Evolutionary conservation across 495 filamentous ascomycete species (phyloP).

Genomic region (Glutinoglossum americanum): DNA sequence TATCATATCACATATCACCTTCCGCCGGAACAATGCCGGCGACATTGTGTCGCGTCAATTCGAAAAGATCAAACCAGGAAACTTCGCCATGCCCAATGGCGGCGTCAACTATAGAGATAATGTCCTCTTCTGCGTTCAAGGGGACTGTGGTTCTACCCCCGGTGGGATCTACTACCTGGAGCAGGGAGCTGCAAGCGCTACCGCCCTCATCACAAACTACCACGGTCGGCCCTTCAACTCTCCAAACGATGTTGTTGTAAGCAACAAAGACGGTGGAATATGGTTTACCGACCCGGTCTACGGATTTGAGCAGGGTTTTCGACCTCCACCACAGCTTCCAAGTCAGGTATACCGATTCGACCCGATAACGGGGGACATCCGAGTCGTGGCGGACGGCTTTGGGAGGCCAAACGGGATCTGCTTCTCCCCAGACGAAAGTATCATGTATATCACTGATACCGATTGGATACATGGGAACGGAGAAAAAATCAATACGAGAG

Average conservation of each 20-base stretch:
- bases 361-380: conserved; percentile 23
- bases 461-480: conserved; percentile 3
- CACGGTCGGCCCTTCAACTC: conserved; percentile 38
- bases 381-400: conserved; percentile 29
- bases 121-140: conserved; percentile 17
- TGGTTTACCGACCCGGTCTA: conserved; percentile 49
- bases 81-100: conserved; percentile 16
- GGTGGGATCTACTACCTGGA: neutral
- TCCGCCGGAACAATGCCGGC: conserved; percentile 16
- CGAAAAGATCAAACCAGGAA: conserved; percentile 11
- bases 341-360: conserved; percentile 36
- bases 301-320: conserved; percentile 33
- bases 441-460: conserved; percentile 29
- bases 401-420: conserved; percentile 25
- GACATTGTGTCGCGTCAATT: conserved; percentile 17
- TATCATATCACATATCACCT: conserved; percentile 16
- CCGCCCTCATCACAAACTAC: conserved; percentile 27
- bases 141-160: conserved; percentile 4
- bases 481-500: too few species aligned
- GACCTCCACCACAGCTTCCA: conserved; percentile 27
- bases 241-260: conserved; percentile 33
- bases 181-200: conserved; percentile 9
- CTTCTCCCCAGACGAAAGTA: conserved; percentile 25
- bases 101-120: conserved; percentile 5
- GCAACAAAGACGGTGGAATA: conserved; percentile 27